phyloP scores from a whole-genome alignment of 768 basidiomycete genomes.

The Tricholoma sp. region DNA sequence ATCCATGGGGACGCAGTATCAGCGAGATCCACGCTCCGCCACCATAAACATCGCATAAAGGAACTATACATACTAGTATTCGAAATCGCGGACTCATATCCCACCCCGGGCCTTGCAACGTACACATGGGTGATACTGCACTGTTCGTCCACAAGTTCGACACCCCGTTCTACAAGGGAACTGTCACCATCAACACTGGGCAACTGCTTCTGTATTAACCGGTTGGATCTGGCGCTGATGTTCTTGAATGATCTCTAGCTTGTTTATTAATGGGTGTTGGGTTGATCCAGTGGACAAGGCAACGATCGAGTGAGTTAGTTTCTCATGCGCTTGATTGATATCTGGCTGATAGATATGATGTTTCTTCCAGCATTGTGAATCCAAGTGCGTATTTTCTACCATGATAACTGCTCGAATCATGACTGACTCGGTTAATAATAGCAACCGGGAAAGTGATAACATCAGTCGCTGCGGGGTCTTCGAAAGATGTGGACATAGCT shows the following conservation, averaged over 20 bases:
- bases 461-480: slow-evolving; percentile 50
- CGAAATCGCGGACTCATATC: too few species aligned
- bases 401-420: not conserved
- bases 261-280: slow-evolving; percentile 72
- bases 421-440: slow-evolving; percentile 19
- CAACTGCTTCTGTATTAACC: not conserved
- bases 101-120: not conserved
- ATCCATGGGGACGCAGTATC: too few species aligned
- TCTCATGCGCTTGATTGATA: not conserved
- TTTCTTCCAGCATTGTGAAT: slow-evolving; percentile 46
- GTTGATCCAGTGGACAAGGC: slow-evolving; percentile 47
- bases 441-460: slow-evolving; percentile 63
- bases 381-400: slow-evolving; percentile 31
- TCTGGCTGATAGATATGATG: not conserved
- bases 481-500: slow-evolving; percentile 44
- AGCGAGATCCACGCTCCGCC: too few species aligned
- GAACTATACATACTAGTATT: too few species aligned
- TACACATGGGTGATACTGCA: slow-evolving; percentile 15
- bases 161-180: slow-evolving; percentile 16
- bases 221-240: not conserved
- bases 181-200: slow-evolving; percentile 17
- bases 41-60: too few species aligned
- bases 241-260: slow-evolving; percentile 25
- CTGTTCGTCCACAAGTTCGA: slow-evolving; percentile 18
- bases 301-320: slow-evolving; percentile 60